A percentile compares a stretch with the other conserved stretches of the same genome.
These are phyloP conservation scores for Trichopus zeylanicus DNA, from an alignment of 116 monocot species.

Conservation along the genomic window DNA sequence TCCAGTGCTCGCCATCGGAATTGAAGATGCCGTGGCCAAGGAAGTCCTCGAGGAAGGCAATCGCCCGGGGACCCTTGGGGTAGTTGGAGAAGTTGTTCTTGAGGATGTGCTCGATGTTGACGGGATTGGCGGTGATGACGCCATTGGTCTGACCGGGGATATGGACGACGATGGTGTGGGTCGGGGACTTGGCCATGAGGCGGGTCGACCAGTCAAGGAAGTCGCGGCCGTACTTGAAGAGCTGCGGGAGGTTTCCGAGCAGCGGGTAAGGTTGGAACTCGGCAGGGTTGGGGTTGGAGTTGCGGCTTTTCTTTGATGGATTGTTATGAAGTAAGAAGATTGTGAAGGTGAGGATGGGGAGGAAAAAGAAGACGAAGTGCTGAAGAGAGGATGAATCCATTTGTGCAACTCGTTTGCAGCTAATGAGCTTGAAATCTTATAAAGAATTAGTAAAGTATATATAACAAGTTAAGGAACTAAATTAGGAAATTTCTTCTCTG, in stretches of 20 bases:
- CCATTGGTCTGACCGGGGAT: background rate
- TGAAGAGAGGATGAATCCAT: background rate
- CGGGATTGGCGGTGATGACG: conserved; percentile 16
- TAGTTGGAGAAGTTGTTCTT: conserved; percentile 26
- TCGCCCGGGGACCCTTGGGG: conserved; percentile 14
- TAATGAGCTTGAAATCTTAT: no score
- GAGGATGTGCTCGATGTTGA: conserved; percentile 24
- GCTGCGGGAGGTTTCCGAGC: conserved; percentile 17
- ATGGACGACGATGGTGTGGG: conserved; percentile 6
- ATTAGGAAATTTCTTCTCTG: no score
- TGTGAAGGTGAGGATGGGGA: conserved; percentile 3
- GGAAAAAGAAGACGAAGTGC: background rate
- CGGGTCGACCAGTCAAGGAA: conserved; percentile 25
- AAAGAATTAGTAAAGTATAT: no score
- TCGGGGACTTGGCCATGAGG: conserved; percentile 7
- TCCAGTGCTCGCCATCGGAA: conserved; percentile 23
- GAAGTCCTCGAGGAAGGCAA: conserved; percentile 13
- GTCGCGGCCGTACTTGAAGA: conserved; percentile 11
- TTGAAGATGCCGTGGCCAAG: conserved; percentile 36
- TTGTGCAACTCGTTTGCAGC: no score
- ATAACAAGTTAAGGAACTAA: no score
- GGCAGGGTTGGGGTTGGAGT: background rate
- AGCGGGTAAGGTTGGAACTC: conserved; percentile 11
- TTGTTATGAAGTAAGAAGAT: no score
- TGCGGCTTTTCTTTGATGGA: background rate